These are phyloP conservation scores for Scleroderma bovista DNA, from an alignment of 768 basidiomycete species.

Conservation along the genomic window DNA sequence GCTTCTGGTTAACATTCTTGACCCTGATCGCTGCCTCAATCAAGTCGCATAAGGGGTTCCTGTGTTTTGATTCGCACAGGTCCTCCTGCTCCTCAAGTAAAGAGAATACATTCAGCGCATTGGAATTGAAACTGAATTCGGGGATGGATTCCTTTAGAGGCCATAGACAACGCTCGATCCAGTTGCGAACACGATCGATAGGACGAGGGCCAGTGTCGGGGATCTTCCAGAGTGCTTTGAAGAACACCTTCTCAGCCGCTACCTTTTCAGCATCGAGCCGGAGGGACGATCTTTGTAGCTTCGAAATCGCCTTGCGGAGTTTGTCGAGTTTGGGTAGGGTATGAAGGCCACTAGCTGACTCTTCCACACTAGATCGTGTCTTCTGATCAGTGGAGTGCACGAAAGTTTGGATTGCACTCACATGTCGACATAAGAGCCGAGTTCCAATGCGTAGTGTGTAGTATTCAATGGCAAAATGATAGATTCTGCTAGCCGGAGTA, in stretches of 20 bases:
- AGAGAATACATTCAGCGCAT: conserved; percentile 2
- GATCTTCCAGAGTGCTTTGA: conserved; percentile 36
- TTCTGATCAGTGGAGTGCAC: conserved; percentile 10
- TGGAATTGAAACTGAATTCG: not conserved
- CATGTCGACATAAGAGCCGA: conserved; percentile 58
- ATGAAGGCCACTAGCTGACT: conserved; percentile 26
- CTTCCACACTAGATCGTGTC: conserved; percentile 41
- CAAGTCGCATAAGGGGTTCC: conserved; percentile 39
- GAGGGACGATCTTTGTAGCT: conserved; percentile 45
- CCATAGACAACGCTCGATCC: conserved; percentile 24
- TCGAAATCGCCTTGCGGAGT: conserved; percentile 42
- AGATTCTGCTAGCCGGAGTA: conserved; percentile 57
- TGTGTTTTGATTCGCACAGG: conserved; percentile 13
- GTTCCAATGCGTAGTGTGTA: conserved; percentile 66
- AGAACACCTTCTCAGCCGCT: conserved; percentile 48
- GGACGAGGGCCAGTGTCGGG: not conserved
- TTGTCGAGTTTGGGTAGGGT: conserved; percentile 31
- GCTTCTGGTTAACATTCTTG: conserved; percentile 54
- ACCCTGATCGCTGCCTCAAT: conserved; percentile 57
- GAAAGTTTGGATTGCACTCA: conserved; percentile 30
- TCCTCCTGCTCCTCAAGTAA: not conserved
- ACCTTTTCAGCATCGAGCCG: conserved; percentile 56
- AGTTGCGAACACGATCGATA: conserved; percentile 12
- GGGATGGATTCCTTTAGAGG: conserved; percentile 3
- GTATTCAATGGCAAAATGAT: conserved; percentile 70